Conservation (phyloP, 1,284 basidiomycete genomes). For the Trichosporon sp. region DNA sequence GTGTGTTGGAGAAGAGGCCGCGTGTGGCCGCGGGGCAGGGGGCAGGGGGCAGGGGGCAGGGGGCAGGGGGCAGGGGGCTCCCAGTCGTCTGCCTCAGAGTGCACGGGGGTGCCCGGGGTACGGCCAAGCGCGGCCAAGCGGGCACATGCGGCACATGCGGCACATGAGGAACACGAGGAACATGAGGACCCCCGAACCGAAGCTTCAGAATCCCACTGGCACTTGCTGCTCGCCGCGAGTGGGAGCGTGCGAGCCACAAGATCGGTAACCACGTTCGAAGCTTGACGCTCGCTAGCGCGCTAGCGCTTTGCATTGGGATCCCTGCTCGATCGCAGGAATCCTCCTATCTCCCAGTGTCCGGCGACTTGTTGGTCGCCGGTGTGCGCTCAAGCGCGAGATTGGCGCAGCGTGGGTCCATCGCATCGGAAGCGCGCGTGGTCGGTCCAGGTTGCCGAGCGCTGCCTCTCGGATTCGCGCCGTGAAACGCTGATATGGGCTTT, state of each 20-base stretch:
- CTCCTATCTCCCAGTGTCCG: not conserved
- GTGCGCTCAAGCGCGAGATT: not conserved
- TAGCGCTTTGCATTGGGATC: not conserved
- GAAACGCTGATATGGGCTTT: not conserved
- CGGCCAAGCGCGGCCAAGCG: not conserved
- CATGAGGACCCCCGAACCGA: not conserved
- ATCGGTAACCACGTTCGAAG: slow-evolving; percentile 4
- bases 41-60: too few species aligned
- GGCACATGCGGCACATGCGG: not conserved
- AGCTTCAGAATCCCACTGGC: not conserved
- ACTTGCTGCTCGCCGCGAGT: not conserved
- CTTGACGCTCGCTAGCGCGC: not conserved
- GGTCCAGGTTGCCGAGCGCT: not conserved
- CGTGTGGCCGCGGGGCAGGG: not conserved
- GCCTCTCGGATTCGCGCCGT: not conserved
- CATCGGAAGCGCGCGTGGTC: not conserved
- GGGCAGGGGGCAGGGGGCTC: too few species aligned
- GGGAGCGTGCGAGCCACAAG: not conserved
- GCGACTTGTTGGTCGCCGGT: not conserved
- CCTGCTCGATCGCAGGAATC: not conserved
- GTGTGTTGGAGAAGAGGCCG: too few species aligned
- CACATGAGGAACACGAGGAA: not conserved
- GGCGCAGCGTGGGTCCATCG: not conserved
- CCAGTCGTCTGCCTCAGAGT: too few species aligned
- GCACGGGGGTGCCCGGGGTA: too few species aligned